phyloP scores from a whole-genome alignment of 2,329 filamentous ascomycete genomes.

The Didymella pinodella region DNA sequence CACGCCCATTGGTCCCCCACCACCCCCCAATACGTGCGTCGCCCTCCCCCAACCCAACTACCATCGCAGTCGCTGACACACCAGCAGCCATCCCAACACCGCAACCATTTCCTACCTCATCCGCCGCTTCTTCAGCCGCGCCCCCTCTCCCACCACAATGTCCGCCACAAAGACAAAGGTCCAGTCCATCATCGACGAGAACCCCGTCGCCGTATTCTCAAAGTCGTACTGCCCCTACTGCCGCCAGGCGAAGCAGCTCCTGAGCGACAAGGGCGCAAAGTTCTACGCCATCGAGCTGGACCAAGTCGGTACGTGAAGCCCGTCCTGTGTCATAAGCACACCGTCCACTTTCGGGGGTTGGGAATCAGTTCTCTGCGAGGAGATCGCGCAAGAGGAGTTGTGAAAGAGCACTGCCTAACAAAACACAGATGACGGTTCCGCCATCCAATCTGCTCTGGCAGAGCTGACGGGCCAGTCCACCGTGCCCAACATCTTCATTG shows the following conservation, averaged over 20 bases:
- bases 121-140: conserved; percentile 73
- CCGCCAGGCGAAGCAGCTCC: conserved; percentile 75
- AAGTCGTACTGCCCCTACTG: conserved; percentile 98
- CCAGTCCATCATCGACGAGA: conserved; percentile 85
- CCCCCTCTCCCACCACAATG: conserved; percentile 72
- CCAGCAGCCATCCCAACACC: conserved; percentile 24
- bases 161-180: conserved; percentile 84
- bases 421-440: conserved; percentile 77
- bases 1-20: background rate
- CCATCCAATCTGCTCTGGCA: conserved; percentile 81
- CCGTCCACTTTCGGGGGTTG: background rate
- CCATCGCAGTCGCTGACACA: background rate
- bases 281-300: conserved; percentile 84
- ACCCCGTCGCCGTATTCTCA: conserved; percentile 92
- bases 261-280: conserved; percentile 75
- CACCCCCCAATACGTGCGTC: conserved; percentile 2
- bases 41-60: background rate
- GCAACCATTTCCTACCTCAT: conserved; percentile 69
- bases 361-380: background rate
- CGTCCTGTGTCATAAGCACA: background rate
- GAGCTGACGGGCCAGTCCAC: conserved; percentile 84
- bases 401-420: conserved; percentile 1
- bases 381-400: no score
- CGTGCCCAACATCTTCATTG: conserved; percentile 96
- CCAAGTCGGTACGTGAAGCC: conserved; percentile 70